These are phyloP conservation scores for Cercophora sp. DNA, from an alignment of 495 filamentous ascomycete species.

Conservation along the genomic window DNA sequence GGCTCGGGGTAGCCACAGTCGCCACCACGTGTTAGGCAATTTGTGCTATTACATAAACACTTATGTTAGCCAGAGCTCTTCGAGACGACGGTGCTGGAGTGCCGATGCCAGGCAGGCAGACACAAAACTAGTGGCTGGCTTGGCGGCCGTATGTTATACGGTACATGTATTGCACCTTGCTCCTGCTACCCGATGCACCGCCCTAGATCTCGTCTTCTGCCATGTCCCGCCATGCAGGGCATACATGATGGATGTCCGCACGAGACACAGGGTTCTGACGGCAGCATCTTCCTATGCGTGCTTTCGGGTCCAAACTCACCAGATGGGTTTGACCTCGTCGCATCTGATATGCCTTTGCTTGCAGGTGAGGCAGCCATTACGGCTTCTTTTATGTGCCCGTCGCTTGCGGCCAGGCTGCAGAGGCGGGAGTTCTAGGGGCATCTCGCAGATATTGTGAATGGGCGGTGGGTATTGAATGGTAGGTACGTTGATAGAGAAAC, in stretches of 20 bases:
- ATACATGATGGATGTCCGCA: too few species aligned
- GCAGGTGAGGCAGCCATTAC: slow-evolving; percentile 74
- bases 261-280: too few species aligned
- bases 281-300: too few species aligned
- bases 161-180: too few species aligned
- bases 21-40: slow-evolving; percentile 32
- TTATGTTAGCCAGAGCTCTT: not conserved
- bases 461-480: too few species aligned
- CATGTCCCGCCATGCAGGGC: too few species aligned
- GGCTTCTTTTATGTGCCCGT: slow-evolving; percentile 32
- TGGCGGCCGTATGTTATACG: not conserved
- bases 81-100: not conserved
- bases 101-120: not conserved
- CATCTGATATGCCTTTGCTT: slow-evolving; percentile 77
- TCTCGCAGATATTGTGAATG: too few species aligned
- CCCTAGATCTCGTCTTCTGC: too few species aligned
- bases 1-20: slow-evolving; percentile 27
- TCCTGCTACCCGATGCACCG: too few species aligned
- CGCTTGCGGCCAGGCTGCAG: slow-evolving; percentile 18
- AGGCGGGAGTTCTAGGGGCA: not conserved
- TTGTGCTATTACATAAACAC: slow-evolving; percentile 19
- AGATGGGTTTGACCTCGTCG: slow-evolving; percentile 75
- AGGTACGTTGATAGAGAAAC: too few species aligned
- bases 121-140: not conserved
- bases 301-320: slow-evolving; percentile 41